These are phyloP conservation scores for Candida verbasci DNA, from an alignment of 805 yeast genomes.

Conservation along the genomic window DNA sequence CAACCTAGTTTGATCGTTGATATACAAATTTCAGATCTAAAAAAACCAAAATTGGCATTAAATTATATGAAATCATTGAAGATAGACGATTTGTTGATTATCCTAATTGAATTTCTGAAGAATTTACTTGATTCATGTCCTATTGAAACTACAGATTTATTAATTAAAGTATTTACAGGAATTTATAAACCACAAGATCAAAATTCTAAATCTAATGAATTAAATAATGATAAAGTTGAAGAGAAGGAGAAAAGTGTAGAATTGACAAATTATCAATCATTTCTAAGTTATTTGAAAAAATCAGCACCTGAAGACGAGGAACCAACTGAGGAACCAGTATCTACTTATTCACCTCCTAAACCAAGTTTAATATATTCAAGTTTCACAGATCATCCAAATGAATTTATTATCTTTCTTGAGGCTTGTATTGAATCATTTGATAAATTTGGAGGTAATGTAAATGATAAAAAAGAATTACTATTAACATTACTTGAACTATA, in stretches of 20 bases:
- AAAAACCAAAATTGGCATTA: slow-evolving; percentile 46
- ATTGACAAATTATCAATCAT: slow-evolving; percentile 28
- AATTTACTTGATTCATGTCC: slow-evolving; percentile 64
- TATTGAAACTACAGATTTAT: slow-evolving; percentile 71
- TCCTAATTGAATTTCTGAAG: slow-evolving; percentile 64
- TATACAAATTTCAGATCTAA: slow-evolving; percentile 62
- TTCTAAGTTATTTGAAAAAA: slow-evolving; percentile 19
- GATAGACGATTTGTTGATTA: slow-evolving; percentile 72
- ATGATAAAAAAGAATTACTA: slow-evolving; percentile 69
- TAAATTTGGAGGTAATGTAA: slow-evolving; percentile 62
- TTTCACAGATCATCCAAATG: slow-evolving; percentile 79
- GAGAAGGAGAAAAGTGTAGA: slow-evolving; percentile 14
- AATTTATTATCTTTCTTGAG: slow-evolving; percentile 87
- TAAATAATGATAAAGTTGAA: slow-evolving; percentile 8
- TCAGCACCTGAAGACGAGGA: slow-evolving; percentile 6
- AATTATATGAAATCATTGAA: slow-evolving; percentile 62
- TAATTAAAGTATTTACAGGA: slow-evolving; percentile 88
- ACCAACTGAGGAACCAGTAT: slow-evolving; percentile 21
- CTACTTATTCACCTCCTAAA: slow-evolving; percentile 87
- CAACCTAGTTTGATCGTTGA: slow-evolving; percentile 75
- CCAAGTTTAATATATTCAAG: slow-evolving; percentile 85
- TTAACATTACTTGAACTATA: slow-evolving; percentile 83
- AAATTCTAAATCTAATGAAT: slow-evolving; percentile 7
- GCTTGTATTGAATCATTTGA: slow-evolving; percentile 83
- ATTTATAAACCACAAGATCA: slow-evolving; percentile 56